These are phyloP conservation scores for Citrus reticulata DNA, from an alignment of 345 rosid genomes.

Conservation along the genomic window DNA sequence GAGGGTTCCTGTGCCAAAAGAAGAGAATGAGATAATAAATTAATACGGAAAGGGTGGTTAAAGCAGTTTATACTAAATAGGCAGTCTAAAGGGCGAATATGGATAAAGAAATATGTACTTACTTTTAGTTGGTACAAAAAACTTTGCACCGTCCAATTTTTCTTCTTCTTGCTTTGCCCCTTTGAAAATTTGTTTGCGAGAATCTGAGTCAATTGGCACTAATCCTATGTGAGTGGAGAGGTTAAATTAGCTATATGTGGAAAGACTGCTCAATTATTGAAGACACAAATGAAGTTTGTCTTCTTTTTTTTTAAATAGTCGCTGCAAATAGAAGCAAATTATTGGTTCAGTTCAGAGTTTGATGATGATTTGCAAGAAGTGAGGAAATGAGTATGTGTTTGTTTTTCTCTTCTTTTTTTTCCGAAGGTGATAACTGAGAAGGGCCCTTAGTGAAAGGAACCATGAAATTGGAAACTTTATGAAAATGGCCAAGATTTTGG, in stretches of 20 bases:
- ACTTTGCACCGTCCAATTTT: conserved; percentile 26
- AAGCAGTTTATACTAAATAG: neutral
- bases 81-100: conserved; percentile 4
- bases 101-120: neutral
- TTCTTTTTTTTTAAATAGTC: neutral
- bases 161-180: neutral
- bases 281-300: neutral
- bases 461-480: neutral
- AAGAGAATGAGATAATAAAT: neutral
- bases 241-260: conserved; percentile 2
- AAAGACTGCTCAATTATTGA: neutral
- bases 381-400: neutral
- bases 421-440: neutral
- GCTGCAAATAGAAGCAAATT: neutral
- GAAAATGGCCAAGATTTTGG: neutral
- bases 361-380: neutral
- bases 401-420: neutral
- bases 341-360: neutral
- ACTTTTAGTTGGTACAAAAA: neutral
- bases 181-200: conserved; percentile 1
- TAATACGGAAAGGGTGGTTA: conserved; percentile 11
- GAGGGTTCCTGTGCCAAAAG: conserved; percentile 1
- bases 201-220: conserved; percentile 26
- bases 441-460: neutral
- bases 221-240: conserved; percentile 5